These are phyloP conservation scores for Bocquillonia castaneifolia DNA, from an alignment of 441 rosid genomes.

Conservation along the genomic window DNA sequence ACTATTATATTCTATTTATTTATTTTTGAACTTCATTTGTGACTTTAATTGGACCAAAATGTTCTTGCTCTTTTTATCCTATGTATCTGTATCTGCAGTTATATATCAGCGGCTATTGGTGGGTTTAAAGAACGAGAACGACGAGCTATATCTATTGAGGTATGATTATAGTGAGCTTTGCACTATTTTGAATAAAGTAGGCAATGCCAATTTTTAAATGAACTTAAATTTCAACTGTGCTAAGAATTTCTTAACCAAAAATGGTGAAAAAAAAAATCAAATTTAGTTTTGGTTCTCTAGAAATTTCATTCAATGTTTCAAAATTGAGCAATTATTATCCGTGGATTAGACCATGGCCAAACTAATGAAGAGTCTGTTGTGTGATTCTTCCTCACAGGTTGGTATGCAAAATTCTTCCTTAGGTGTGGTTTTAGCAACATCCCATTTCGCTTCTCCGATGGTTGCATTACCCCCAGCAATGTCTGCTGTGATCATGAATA, in stretches of 20 bases:
- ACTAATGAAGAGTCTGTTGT: not conserved
- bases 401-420: slow-evolving; percentile 69
- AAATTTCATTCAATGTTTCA: not conserved
- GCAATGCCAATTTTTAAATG: not conserved
- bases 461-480: slow-evolving; percentile 55
- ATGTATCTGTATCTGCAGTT: slow-evolving; percentile 30
- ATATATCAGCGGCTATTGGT: slow-evolving; percentile 38
- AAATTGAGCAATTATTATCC: not conserved
- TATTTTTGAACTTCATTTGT: not conserved
- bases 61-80: not conserved
- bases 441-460: slow-evolving; percentile 57
- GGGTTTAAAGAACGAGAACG: slow-evolving; percentile 49
- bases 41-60: not conserved
- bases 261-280: not conserved
- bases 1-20: too few species aligned
- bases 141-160: slow-evolving; percentile 61
- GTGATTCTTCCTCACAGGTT: slow-evolving; percentile 32
- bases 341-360: not conserved
- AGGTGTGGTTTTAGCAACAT: slow-evolving; percentile 57
- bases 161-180: slow-evolving; percentile 7
- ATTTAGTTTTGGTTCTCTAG: not conserved
- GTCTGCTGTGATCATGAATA: slow-evolving; percentile 61
- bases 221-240: not conserved
- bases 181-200: not conserved
- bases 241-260: not conserved